Evolutionary conservation across 83 land plant species (phyloP).

Genomic region (Diphasiastrum complanatum): DNA sequence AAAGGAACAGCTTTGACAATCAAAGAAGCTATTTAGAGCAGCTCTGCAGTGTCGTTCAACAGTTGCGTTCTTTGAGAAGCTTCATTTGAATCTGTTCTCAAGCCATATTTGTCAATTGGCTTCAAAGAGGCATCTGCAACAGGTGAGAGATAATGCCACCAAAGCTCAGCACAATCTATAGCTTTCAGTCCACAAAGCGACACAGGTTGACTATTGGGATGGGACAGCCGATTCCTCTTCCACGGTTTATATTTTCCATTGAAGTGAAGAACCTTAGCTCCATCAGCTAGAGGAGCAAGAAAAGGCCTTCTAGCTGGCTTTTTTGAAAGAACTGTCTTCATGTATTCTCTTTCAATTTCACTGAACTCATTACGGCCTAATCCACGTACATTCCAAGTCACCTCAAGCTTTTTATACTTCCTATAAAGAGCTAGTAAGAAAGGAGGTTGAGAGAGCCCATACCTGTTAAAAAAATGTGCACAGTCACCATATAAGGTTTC

Average conservation of each 20-base stretch:
- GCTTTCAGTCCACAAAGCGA: constrained; percentile 24
- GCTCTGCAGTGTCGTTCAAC: too few relatives aligned
- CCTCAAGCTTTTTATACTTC: constrained; percentile 23
- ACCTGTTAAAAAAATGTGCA: constrained; percentile 20
- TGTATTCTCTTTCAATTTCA: constrained; percentile 25
- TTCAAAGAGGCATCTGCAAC: constrained; percentile 14
- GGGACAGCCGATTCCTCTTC: constrained; percentile 10
- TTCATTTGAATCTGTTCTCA: too few relatives aligned
- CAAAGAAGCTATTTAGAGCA: too few relatives aligned
- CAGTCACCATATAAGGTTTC: too few relatives aligned
- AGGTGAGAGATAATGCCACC: constrained; percentile 29
- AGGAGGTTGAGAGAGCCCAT: constrained; percentile 30
- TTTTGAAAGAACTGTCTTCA: background rate
- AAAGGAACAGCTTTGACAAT: too few relatives aligned
- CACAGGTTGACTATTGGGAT: constrained; percentile 1
- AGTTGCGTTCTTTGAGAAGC: too few relatives aligned
- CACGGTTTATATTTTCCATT: constrained; percentile 31
- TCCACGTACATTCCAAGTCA: constrained; percentile 26
- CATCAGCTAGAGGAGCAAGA: constrained; percentile 22
- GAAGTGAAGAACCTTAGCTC: constrained; percentile 28
- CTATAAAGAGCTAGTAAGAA: constrained; percentile 23
- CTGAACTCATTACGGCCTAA: constrained; percentile 32
- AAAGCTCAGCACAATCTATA: constrained; percentile 25
- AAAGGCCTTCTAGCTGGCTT: constrained; percentile 23
- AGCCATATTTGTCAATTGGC: background rate